Conservation (phyloP, 768 basidiomycete genomes). For the Sarcodon sp. region DNA sequence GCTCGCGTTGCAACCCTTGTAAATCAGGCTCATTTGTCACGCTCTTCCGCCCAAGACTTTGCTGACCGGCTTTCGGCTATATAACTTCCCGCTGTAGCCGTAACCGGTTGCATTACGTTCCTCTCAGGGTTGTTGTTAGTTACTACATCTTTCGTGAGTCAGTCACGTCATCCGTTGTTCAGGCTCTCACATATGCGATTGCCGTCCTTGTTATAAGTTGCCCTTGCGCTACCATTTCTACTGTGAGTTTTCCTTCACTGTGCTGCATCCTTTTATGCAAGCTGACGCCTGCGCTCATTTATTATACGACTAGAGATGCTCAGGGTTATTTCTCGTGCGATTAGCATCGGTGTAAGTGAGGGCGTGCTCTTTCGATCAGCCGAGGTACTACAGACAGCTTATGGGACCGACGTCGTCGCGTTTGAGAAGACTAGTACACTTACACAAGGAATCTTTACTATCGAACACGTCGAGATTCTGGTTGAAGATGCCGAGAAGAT, state of each 20-base stretch:
- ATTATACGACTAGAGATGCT: too few relatives aligned
- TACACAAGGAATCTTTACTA: conserved; percentile 27
- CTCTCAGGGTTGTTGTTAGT: conserved; percentile 21
- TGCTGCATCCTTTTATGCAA: too few relatives aligned
- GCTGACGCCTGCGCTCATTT: too few relatives aligned
- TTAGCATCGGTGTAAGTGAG: too few relatives aligned
- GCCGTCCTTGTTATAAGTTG: conserved; percentile 39
- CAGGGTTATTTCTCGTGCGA: too few relatives aligned
- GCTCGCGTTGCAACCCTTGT: conserved; percentile 24
- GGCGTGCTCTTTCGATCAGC: conserved; percentile 4
- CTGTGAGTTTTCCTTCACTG: too few relatives aligned
- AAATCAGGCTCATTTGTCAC: conserved; percentile 21
- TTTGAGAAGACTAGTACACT: conserved; percentile 56
- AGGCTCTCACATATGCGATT: conserved; percentile 36
- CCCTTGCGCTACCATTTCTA: conserved; percentile 27
- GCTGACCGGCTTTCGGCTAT: conserved; percentile 36
- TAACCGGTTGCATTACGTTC: conserved; percentile 23
- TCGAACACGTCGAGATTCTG: conserved; percentile 20
- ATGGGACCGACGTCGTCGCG: conserved; percentile 28
- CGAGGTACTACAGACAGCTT: conserved; percentile 28
- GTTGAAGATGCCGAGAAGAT: conserved; percentile 2
- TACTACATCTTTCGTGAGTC: conserved; percentile 14
- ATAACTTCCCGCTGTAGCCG: conserved; percentile 36
- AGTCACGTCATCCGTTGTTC: conserved; percentile 14
- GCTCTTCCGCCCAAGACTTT: conserved; percentile 26